Conservation (phyloP, 352 stramenopile genomes). For the Globisporangium paddicum region DNA sequence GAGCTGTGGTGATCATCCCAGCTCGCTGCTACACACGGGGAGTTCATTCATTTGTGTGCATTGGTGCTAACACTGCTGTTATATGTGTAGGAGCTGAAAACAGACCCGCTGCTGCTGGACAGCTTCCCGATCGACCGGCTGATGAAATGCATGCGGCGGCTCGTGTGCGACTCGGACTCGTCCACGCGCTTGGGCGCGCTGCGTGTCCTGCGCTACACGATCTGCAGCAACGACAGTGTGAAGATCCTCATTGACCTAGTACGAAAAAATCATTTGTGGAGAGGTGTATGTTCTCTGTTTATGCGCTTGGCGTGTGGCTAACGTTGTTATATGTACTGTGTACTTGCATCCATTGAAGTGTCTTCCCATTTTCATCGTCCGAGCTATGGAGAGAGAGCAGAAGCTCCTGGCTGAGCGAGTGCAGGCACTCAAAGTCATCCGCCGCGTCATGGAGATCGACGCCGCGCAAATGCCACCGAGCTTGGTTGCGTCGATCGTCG, state of each 20-base stretch:
- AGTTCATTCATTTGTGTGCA: neutral
- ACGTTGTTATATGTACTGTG: neutral
- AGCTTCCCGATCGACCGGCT: constrained; percentile 76
- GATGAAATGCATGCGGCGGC: constrained; percentile 71
- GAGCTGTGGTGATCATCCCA: neutral
- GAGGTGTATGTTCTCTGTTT: neutral
- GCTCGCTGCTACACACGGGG: neutral
- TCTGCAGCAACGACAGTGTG: constrained; percentile 73
- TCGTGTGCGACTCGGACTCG: constrained; percentile 76
- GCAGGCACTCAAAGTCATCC: constrained; percentile 84
- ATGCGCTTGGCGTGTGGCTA: neutral
- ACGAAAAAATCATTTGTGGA: constrained; percentile 2
- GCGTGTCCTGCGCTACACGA: constrained; percentile 78
- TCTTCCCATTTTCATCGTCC: constrained; percentile 80
- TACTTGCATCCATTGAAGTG: constrained; percentile 19
- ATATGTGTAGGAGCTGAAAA: constrained; percentile 72
- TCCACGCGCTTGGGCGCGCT: constrained; percentile 71
- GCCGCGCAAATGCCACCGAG: constrained; percentile 76
- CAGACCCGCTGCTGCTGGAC: constrained; percentile 77
- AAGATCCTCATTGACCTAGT: constrained; percentile 62
- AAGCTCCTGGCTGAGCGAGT: constrained; percentile 83
- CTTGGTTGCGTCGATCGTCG: constrained; percentile 76
- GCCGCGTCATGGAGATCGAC: constrained; percentile 84
- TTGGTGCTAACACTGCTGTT: neutral
- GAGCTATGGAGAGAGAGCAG: constrained; percentile 82